Evolutionary conservation across 1,284 basidiomycete genomes (phyloP).

Genomic region (Hypsizygus ulmarius): DNA sequence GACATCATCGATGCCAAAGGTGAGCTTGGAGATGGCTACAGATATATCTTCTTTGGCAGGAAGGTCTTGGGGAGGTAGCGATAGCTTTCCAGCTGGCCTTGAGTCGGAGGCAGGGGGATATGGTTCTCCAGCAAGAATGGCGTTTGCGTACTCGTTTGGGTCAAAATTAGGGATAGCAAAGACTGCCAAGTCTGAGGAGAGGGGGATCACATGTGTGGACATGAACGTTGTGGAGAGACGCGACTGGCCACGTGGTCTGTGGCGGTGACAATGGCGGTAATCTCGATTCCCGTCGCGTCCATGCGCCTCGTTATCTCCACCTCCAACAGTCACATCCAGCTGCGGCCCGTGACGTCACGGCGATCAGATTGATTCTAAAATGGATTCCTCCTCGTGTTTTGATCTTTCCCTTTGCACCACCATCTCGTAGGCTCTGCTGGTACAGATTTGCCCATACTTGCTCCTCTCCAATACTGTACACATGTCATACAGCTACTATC

Average conservation of each 20-base stretch:
- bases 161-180: conserved; percentile 75
- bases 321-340: neutral
- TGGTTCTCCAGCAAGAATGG: conserved; percentile 75
- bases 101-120: conserved; percentile 50
- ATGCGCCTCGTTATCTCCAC: no score
- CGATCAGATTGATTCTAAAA: conserved; percentile 2
- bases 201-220: neutral
- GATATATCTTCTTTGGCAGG: conserved; percentile 81
- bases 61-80: conserved; percentile 45
- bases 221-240: neutral
- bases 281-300: no score
- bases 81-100: conserved; percentile 24
- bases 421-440: conserved; percentile 1
- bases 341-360: conserved; percentile 12
- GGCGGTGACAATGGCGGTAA: neutral
- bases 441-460: conserved; percentile 7
- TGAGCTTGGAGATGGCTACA: conserved; percentile 80
- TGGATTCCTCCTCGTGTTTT: no score
- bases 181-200: conserved; percentile 55
- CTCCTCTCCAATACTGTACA: neutral
- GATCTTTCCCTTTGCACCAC: neutral
- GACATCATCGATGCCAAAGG: conserved; percentile 84
- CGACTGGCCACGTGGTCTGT: conserved; percentile 10
- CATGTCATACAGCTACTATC: conserved; percentile 39
- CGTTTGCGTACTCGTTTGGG: conserved; percentile 85